Evolutionary conservation across 768 basidiomycete species (phyloP).

Genomic region (Leucocoprinus sp.): DNA sequence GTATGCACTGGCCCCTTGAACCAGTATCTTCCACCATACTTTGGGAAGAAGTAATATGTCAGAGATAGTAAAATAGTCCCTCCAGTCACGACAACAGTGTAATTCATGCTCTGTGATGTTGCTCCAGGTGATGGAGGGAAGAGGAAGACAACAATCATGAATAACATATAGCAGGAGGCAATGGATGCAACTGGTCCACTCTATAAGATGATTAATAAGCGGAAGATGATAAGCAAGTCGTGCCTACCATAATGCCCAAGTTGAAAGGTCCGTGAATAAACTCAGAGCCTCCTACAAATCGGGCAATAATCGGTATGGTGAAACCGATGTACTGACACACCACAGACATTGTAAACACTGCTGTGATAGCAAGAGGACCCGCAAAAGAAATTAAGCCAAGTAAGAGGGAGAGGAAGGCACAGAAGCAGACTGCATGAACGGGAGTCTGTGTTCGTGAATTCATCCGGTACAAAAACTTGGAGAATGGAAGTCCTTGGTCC

Average conservation of each 20-base stretch:
- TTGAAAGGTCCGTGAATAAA: conserved; percentile 51
- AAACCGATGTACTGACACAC: conserved; percentile 41
- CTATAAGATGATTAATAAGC: conserved; percentile 20
- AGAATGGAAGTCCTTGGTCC: conserved; percentile 60
- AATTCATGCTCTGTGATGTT: conserved; percentile 52
- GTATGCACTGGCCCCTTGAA: conserved; percentile 59
- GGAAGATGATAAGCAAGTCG: background rate
- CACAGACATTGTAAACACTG: conserved; percentile 45
- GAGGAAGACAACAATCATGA: conserved; percentile 55
- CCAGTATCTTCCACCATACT: conserved; percentile 67
- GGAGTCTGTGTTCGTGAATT: conserved; percentile 48
- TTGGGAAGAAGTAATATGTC: conserved; percentile 62
- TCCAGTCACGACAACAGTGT: conserved; percentile 59
- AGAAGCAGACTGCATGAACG: conserved; percentile 49
- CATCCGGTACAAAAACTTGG: conserved; percentile 49
- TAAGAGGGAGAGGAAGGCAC: conserved; percentile 35
- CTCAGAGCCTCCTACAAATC: conserved; percentile 37
- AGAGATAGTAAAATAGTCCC: conserved; percentile 52
- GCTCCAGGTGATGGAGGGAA: conserved; percentile 53
- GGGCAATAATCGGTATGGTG: conserved; percentile 42
- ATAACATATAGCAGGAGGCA: conserved; percentile 57
- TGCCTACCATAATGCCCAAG: conserved; percentile 29
- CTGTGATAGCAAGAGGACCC: conserved; percentile 47
- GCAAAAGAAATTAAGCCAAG: conserved; percentile 58
- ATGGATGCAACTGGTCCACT: conserved; percentile 48